Base-by-base conservation (phyloP, 75 land plant genomes). In the Isoetes taiwanensis region DNA sequence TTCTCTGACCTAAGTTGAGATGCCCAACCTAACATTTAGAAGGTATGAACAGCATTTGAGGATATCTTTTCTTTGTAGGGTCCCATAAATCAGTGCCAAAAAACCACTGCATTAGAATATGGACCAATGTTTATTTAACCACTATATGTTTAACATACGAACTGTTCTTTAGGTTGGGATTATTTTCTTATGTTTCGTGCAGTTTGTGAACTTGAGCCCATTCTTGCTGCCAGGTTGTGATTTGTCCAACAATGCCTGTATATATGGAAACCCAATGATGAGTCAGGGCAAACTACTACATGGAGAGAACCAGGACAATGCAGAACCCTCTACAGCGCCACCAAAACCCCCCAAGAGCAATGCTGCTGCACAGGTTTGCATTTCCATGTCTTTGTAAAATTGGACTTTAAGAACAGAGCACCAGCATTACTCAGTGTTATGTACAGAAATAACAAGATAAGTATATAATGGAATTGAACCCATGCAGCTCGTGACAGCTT, bases 281-380 rank as follows among this genome's bases (percentile, higher is more conserved):
- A 66, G 78, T 10, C 71, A 72, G 16, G 32, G 19, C 46, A 72
- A 64, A 39, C 4, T 71, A 43, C 48, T 55, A 8, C 55, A 56
- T 19, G 35, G 64, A 32, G 63, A 56, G 3, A 34, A 57, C 35
- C 25, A 35, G 17, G 67, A 66, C 16, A 65, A 64, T 11, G 42
- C 64, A 9, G 76, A 72, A 34, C 54, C 58, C 6, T 32, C 37
- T 32, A 65, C 58, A 30, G 54, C 56, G 29, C 76, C 78, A 34
- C 62, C 26, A 20, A 75, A 72, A 48, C 78, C 78, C 23, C 70
- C 65, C 12, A 75, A 75, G 58, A 75, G 78, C 58, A 75, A 75
- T 66, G 76, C 76, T 38, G 76, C 76, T 30, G 77, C 76, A 23
- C 78, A 75, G 70, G 78, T 75, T 42, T n/a, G 28, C 16, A 1